phyloP scores from a whole-genome alignment of 306 rosid genomes.

The Cicer arietinum region DNA sequence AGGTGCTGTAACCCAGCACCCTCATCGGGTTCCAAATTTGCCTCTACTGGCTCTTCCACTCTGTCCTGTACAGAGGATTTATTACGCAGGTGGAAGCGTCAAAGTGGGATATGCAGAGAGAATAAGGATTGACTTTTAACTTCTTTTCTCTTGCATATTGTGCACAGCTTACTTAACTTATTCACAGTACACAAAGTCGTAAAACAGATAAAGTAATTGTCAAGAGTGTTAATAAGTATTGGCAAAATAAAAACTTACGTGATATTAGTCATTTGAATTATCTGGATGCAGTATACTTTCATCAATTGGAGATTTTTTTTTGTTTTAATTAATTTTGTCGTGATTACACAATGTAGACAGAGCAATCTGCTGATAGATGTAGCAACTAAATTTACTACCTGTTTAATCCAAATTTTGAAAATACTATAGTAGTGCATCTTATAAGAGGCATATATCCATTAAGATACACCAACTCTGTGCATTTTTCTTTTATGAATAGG shows the following conservation, averaged over 20 bases:
- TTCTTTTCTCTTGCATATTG: too few relatives aligned
- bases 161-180: too few relatives aligned
- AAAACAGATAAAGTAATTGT: not conserved
- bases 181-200: too few relatives aligned
- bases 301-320: conserved; percentile 15
- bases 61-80: too few relatives aligned
- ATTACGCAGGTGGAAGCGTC: too few relatives aligned
- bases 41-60: too few relatives aligned
- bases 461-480: not conserved
- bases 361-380: conserved; percentile 15
- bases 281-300: conserved; percentile 1
- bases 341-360: conserved; percentile 7
- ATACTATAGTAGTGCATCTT: not conserved
- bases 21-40: too few relatives aligned
- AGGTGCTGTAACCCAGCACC: too few relatives aligned
- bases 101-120: too few relatives aligned
- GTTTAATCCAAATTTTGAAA: not conserved
- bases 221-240: not conserved
- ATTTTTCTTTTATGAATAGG: conserved; percentile 13
- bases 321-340: conserved; percentile 16
- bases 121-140: too few relatives aligned
- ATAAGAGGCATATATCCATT: conserved; percentile 8
- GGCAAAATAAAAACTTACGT: not conserved
- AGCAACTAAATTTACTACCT: conserved; percentile 18
- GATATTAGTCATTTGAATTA: not conserved